Evolutionary conservation across 805 yeast species (phyloP), one percentile per base, ranked within the genome.

Genomic region (Teunomyces barrocoloradensis): DNA sequence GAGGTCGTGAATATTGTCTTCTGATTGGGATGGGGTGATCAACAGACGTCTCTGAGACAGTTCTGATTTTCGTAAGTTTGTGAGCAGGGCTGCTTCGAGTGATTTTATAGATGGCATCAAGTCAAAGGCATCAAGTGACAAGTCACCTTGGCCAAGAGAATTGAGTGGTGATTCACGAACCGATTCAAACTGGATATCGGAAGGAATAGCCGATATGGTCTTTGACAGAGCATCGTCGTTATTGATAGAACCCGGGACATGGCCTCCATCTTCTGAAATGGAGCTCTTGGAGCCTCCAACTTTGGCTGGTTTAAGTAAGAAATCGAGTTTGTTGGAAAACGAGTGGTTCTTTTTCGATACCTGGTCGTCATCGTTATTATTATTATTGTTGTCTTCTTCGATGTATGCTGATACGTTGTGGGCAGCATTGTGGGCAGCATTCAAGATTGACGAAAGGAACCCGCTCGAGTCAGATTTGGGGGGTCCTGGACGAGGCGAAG

Each of bases 381-480:
- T 6, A 20, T 27, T 42, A 4, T 36, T 20, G 4, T 29, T 45
- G 7, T 47, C 53, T 12, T 50, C 49, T n/a, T 52, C 56, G 12
- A 45, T 41, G 9, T 53, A 40, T 10, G 49, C 37, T 6, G 46
- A 30, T 13, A 50, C 47, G 15, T 59, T 57, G 46, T 54, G 56
- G 2, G 77, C 76, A 2, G 79, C 80, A 45, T 65, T 73, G 49
- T 75, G 80, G 4, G 81, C 81, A 10, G 75, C 77, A 13, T 71
- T 65, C 36, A 78, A 49, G 17, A 79, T 56, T 1, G 80, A 60
- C 1, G 78, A 71, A 1, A 79, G 53, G 11, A 79, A 52, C 2
- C 81, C 79, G 41, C 52, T 51, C 42, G 56, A 49, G 34, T 51
- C 53, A 5, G 54, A 46, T 28, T 50, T 50, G 5, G 40, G 41